Conservation (phyloP, 2,329 filamentous ascomycete genomes). For the Lojkania enalia region DNA sequence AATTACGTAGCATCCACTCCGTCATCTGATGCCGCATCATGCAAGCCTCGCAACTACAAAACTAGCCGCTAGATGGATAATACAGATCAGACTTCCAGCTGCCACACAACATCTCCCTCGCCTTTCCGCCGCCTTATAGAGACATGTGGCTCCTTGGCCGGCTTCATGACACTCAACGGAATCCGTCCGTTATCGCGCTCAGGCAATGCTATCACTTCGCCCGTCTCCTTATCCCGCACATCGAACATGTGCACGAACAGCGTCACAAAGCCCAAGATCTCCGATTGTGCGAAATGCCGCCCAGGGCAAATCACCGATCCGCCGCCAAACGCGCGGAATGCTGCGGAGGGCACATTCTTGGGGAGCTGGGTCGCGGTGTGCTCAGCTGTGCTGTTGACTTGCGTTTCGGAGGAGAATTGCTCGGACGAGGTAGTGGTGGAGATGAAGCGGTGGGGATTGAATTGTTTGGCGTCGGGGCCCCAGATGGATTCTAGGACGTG, state of each 20-base stretch:
- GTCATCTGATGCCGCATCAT: no score
- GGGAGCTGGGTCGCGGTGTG: conserved; percentile 14
- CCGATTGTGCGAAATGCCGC: conserved; percentile 35
- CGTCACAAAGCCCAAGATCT: conserved; percentile 33
- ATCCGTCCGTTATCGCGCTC: conserved; percentile 17
- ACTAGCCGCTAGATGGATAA: no score
- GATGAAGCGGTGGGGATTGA: conserved; percentile 49
- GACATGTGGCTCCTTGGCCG: conserved; percentile 16
- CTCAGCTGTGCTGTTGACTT: neutral
- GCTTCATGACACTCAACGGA: conserved; percentile 27
- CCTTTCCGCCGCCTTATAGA: conserved; percentile 14
- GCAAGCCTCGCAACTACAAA: no score
- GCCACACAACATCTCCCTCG: conserved; percentile 14
- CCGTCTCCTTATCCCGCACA: conserved; percentile 15
- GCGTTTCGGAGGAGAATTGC: conserved; percentile 10
- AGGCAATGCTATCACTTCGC: conserved; percentile 11
- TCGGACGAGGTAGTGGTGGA: conserved; percentile 8
- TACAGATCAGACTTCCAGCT: conserved; percentile 10
- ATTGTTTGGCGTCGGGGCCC: conserved; percentile 46
- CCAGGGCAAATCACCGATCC: conserved; percentile 37
- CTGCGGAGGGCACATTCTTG: conserved; percentile 23
- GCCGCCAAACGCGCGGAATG: conserved; percentile 35
- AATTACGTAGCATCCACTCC: no score
- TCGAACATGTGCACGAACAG: conserved; percentile 33
- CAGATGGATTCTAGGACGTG: conserved; percentile 47